Evolutionary conservation across 2,329 filamentous ascomycete genomes (phyloP).

Genomic region (Atkinsonella hypoxylon): DNA sequence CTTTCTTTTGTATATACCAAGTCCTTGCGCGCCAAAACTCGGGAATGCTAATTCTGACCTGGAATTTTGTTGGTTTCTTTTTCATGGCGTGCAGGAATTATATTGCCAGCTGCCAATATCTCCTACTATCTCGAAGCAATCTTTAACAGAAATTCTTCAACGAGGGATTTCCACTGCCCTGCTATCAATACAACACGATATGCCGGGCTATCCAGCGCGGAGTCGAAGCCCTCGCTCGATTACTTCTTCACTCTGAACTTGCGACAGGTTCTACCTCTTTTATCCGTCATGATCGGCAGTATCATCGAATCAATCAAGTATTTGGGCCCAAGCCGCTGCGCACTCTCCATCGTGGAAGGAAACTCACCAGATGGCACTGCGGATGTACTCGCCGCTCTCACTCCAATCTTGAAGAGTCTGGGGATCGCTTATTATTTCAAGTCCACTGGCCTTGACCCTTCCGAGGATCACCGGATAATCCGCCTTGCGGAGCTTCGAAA

Average conservation of each 20-base stretch:
- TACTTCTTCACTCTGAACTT: constrained; percentile 42
- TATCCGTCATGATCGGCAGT: constrained; percentile 33
- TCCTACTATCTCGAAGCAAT: constrained; percentile 16
- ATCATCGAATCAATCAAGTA: constrained; percentile 36
- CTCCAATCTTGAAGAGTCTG: constrained; percentile 24
- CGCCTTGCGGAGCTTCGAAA: constrained; percentile 40
- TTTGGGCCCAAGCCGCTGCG: constrained; percentile 35
- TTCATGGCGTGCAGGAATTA: not conserved
- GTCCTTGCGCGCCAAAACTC: no score
- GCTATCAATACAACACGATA: constrained; percentile 10
- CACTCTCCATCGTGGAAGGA: constrained; percentile 16
- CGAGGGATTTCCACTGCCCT: constrained; percentile 15
- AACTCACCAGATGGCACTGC: constrained; percentile 30
- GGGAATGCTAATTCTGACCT: no score
- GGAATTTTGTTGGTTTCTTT: no score
- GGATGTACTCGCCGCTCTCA: constrained; percentile 32
- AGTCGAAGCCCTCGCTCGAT: constrained; percentile 13
- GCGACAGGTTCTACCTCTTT: constrained; percentile 27
- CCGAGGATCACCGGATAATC: constrained; percentile 29
- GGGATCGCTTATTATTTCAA: constrained; percentile 30
- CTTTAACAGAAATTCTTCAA: constrained; percentile 9
- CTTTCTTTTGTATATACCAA: no score
- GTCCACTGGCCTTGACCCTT: constrained; percentile 31
- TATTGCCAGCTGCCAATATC: constrained; percentile 6
- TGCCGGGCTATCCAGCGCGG: constrained; percentile 9